Base-by-base conservation (phyloP, 2,329 filamentous ascomycete genomes). In the Tolypocladium album region DNA sequence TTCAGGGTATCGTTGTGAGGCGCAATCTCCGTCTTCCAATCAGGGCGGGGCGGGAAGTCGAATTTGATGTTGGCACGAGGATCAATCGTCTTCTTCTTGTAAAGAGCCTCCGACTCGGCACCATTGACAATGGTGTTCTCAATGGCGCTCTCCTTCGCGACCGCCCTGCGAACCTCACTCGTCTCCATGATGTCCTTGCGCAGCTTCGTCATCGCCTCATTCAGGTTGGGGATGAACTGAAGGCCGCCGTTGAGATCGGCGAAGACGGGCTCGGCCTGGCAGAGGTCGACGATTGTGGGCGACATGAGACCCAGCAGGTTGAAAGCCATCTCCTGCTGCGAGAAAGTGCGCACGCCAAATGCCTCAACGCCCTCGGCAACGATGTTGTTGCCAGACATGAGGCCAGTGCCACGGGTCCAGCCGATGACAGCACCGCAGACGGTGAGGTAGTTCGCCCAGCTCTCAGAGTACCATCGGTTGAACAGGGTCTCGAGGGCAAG, bases 271-370 rank as follows among this genome's bases (percentile, higher is more conserved):
- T 97, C 91, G 53, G 85, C 81, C 78, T 99, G 94, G 82, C 94
- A 99, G 52, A 99, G 84, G 72, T 99, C 92, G 67, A 96, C 92
- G 68, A 99, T 90, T 36, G 88, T 84, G 43, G 94, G 92, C 1
- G 92, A 89, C 94, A 99, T 96, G 58, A 99, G 84, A 67, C 94
- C 93, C 53, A 99, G 85, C 66, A 99, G 78, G 77, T 99, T 99
- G 82, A 99, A 99, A 20, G 94, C 94, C 94, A 99, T 99, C 76
- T 99, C 94, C 74, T 96, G 92, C 78, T 97, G 94, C 12, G 93
- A 97, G 82, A 99, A 99, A 4, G 94, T 99, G 68, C 94, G 92
- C 34, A 97, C 94, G 69, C 94, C 94, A 66, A 95, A 94, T 68
- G 90, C 90, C 80, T 99, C 94, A 60, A 99, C 91, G 62, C 93